Conservation (phyloP, 2,329 filamentous ascomycete species). For the Fonsecaea monophora region DNA sequence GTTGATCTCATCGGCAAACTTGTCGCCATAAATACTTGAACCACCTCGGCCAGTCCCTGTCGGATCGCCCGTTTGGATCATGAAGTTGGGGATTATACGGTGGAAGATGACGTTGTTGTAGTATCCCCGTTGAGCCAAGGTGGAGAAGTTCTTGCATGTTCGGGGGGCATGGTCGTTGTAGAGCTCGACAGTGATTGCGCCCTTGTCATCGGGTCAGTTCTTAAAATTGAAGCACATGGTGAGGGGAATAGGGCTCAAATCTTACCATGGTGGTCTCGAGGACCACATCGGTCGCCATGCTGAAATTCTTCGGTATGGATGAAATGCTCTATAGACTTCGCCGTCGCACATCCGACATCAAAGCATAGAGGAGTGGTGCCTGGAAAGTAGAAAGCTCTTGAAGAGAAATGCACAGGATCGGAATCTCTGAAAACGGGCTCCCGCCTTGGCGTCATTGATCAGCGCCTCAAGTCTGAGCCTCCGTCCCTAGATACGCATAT, state of each 20-base stretch:
- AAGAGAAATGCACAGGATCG: not conserved
- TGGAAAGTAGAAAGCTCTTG: not conserved
- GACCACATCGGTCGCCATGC: conserved; percentile 77
- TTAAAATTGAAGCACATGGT: not conserved
- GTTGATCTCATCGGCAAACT: conserved; percentile 91
- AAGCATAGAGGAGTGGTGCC: not conserved
- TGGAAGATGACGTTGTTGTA: conserved; percentile 89
- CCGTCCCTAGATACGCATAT: not conserved
- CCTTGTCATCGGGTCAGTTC: conserved; percentile 62
- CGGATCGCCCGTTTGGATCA: conserved; percentile 94
- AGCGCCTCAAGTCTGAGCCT: not conserved
- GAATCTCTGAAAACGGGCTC: not conserved
- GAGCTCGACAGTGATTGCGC: conserved; percentile 83
- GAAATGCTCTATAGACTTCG: not conserved
- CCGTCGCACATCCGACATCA: not conserved
- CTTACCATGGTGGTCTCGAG: conserved; percentile 86
- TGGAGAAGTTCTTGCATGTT: conserved; percentile 86
- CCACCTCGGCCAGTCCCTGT: conserved; percentile 93
- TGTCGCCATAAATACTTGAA: conserved; percentile 86
- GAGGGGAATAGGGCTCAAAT: not conserved
- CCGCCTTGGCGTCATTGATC: not conserved
- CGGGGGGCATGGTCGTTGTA: conserved; percentile 87
- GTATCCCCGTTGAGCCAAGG: conserved; percentile 81
- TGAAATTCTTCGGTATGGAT: not conserved
- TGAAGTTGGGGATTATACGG: conserved; percentile 94